A percentile compares a stretch with the other conserved stretches of the same genome.
These are phyloP conservation scores for Chrysoporthe deuterocubensis DNA, from an alignment of 2,329 filamentous ascomycete genomes.

Conservation along the genomic window DNA sequence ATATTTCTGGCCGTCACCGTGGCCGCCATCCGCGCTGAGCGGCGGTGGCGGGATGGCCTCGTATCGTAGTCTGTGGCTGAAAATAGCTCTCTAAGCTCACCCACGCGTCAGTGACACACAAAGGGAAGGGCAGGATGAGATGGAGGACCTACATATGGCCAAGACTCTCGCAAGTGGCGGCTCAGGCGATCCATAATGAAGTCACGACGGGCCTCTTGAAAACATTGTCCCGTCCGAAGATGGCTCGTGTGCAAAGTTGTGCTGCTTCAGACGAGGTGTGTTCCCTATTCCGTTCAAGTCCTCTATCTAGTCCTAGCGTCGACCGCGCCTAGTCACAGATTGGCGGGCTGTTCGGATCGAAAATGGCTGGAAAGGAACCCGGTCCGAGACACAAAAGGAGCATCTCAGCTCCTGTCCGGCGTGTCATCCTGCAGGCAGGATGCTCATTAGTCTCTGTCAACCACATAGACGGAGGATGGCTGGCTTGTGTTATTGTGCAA, in stretches of 20 bases:
- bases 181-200: neutral
- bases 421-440: neutral
- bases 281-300: neutral
- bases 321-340: neutral
- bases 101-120: neutral
- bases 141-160: neutral
- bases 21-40: neutral
- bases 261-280: neutral
- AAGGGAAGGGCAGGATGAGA: neutral
- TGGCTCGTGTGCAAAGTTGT: neutral
- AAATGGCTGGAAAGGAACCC: neutral
- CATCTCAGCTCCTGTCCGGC: neutral
- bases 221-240: neutral
- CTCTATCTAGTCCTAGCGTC: neutral
- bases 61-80: neutral
- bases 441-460: neutral
- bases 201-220: neutral
- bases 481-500: neutral
- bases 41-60: neutral
- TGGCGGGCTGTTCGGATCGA: neutral
- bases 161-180: neutral
- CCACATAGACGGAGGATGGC: neutral
- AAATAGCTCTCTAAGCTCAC: neutral
- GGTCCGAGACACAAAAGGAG: neutral
- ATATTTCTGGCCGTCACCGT: neutral